phyloP scores from a whole-genome alignment of 495 filamentous ascomycete species.

The Neurospora sp. region DNA sequence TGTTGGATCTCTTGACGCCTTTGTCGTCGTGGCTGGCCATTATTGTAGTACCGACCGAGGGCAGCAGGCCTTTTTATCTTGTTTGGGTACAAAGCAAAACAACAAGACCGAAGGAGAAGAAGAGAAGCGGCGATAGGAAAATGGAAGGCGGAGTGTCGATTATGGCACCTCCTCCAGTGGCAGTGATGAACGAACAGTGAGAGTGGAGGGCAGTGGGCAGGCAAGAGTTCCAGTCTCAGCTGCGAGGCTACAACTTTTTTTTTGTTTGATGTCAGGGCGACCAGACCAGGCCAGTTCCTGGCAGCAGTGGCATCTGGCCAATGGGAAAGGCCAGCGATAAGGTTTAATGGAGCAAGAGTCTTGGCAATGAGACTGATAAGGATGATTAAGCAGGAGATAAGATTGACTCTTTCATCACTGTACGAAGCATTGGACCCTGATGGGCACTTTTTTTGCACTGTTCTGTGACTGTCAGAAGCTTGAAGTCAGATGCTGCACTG shows the following conservation, averaged over 20 bases:
- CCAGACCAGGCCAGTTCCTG: conserved; percentile 5
- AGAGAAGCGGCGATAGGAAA: neutral
- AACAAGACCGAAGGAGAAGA: neutral
- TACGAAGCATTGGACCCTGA: conserved; percentile 2
- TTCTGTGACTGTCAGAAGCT: neutral
- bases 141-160: neutral
- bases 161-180: neutral
- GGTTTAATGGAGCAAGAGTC: neutral
- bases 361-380: neutral
- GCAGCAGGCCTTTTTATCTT: neutral
- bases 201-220: neutral
- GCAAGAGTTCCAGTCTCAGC: neutral
- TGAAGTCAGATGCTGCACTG: neutral
- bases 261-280: conserved; percentile 7
- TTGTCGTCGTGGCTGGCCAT: conserved; percentile 1
- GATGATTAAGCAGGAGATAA: neutral
- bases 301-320: neutral
- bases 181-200: neutral
- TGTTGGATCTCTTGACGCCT: conserved; percentile 21
- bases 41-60: neutral
- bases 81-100: neutral
- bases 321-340: conserved; percentile 5
- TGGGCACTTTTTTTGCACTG: conserved; percentile 3
- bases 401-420: neutral
- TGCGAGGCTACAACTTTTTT: conserved; percentile 13